Base-by-base conservation (phyloP, 805 yeast genomes). In the Suhomyces vadensis region DNA sequence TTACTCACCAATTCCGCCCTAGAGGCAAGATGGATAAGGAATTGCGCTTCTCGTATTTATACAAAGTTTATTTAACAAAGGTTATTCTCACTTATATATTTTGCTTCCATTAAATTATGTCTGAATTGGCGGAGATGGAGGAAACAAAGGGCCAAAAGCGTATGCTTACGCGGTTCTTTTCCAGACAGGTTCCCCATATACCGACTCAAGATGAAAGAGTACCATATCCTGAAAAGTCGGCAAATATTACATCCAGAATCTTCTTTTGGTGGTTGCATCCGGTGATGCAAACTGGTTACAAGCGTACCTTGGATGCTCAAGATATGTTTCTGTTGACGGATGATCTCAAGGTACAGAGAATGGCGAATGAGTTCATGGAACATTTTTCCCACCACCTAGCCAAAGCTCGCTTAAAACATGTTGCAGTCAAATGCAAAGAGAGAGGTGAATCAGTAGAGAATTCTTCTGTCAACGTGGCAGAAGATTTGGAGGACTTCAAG, bases 191-290 rank as follows among this genome's bases (percentile, higher is more conserved):
- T n/a, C n/a, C n/a, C 13, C 21, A 75, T 0, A 57, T 81, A 6
- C 35, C 35, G 6, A 6, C 20, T 10, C 19, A 9, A 4, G 20
- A 10, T 16, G 35, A 31, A 6, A 10, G 35, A 13, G 20, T 8
- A 11, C 21, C 6, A 5, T 31, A 8, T 31, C 35, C 35, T 6
- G 9, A 16, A 31, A 31, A 6, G 6, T 6, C 7, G 4, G 21
- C 6, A 5, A 5, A 5, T 11, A 9, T 31, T 13, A 6, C 17
- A 7, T 16, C 10, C 20, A 10, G 21, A 14, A 6, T 5, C 19
- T 35, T 35, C 37, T 57, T 57, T 50, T 57, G 58, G 43, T 47
- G 49, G 51, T 13, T 38, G 11, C 10, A 41, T 14, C 38, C 45
- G 14, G 23, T 31, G 10, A 21, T 44, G 41, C 23, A 11, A 16